Evolutionary conservation across 148 eudicot species (phyloP).

Genomic region (Fagopyrum esculentum): DNA sequence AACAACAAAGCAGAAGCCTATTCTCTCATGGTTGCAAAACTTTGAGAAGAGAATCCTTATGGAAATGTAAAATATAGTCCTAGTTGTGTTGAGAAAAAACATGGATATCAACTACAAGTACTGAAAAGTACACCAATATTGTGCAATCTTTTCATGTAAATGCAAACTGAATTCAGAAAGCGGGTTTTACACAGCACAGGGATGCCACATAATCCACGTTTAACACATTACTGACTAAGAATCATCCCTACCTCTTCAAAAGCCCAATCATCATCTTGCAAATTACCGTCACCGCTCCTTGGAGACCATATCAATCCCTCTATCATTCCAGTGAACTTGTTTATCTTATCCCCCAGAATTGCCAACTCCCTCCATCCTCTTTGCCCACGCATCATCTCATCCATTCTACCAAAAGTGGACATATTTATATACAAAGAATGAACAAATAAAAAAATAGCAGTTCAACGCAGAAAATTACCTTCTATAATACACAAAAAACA

Average conservation of each 20-base stretch:
- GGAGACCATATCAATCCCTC: conserved; percentile 99
- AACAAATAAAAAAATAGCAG: neutral
- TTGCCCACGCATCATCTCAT: conserved; percentile 99
- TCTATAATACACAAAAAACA: neutral
- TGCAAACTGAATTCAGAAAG: neutral
- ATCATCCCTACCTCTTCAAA: conserved; percentile 69
- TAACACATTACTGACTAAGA: neutral
- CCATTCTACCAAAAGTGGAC: conserved; percentile 64
- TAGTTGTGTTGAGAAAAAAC: neutral
- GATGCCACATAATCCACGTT: neutral
- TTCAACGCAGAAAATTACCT: neutral
- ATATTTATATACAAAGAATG: neutral
- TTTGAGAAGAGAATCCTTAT: neutral
- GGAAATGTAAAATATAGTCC: neutral
- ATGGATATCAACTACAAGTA: neutral
- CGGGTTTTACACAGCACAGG: neutral
- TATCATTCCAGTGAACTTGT: conserved; percentile 92
- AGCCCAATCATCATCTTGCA: conserved; percentile 80
- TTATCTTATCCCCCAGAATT: conserved; percentile 81
- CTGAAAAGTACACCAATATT: neutral
- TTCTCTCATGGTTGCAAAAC: conserved; percentile 1
- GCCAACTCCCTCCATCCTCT: conserved; percentile 99
- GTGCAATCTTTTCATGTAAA: neutral
- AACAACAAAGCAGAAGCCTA: neutral
- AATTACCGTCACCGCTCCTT: conserved; percentile 56